Base-by-base conservation (phyloP, 345 rosid species). In the Dovyalis caffra region DNA sequence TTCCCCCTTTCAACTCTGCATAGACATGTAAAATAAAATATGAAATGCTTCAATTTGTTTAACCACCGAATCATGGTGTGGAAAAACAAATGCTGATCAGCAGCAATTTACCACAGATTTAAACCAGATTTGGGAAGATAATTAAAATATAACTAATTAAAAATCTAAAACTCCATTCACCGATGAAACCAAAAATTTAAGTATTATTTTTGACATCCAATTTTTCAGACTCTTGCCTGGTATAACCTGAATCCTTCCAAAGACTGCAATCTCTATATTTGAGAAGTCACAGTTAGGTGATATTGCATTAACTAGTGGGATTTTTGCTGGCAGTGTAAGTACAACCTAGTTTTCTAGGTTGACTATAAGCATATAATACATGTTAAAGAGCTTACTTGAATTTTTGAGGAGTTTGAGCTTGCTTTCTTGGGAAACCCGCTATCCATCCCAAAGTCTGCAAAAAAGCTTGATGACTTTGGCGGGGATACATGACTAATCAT, bases 361-460 rank as follows among this genome's bases (percentile, higher is more conserved):
- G 34, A 4, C 25, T 34, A 57, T 38, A 16, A 58, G 35, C 12
- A 45, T 2, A 76, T 34, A 34, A 51, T 49, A 68, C 12, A 58
- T 8, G 25, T 21, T 34, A 75, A n/a, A 40, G 5, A 58, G 37
- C 80, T 81, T 80, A 94, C 99, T 78, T 92, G 92, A 66, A 69
- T 84, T 87, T 94, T 92, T 21, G 93, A 86, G 66, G 91, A 86
- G 82, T 74, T 80, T 67, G 88, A 81, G 87, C 71, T 74, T 60
- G 90, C 77, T 79, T 91, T 93, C 87, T 87, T 96, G 37, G 84
- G 75, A 73, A 83, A 91, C 34, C 90, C 91, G 60, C 83, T 84
- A 68, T 90, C 97, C 97, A 92, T 91, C 78, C 97, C 98, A 74
- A 79, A 96, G 0, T 94, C 98, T n/a, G 87, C 82, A 86, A 96